Evolutionary conservation across 805 yeast species (phyloP).

Genomic region (Spencermartinsiella europaea): DNA sequence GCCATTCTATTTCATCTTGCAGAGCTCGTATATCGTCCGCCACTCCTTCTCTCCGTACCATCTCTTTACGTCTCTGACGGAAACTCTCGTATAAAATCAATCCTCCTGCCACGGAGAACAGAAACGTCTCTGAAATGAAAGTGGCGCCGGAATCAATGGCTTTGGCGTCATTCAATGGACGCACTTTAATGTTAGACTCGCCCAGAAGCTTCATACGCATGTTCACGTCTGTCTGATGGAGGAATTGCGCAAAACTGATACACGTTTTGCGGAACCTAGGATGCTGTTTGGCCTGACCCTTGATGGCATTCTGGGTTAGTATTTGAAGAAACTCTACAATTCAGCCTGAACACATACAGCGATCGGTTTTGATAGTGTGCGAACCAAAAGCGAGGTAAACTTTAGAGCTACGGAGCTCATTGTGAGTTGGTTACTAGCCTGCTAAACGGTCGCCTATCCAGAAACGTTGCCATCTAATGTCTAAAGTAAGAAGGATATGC

Average conservation of each 20-base stretch:
- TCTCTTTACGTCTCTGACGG: conserved; percentile 61
- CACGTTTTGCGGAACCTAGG: conserved; percentile 57
- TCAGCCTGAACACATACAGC: conserved; percentile 38
- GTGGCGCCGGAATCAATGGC: conserved; percentile 83
- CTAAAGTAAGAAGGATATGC: no score
- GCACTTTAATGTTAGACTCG: conserved; percentile 46
- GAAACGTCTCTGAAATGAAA: conserved; percentile 68
- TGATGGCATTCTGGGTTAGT: conserved; percentile 46
- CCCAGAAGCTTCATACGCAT: conserved; percentile 59
- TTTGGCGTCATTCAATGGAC: conserved; percentile 75
- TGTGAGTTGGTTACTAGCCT: no score
- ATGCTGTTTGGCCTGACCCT: conserved; percentile 70
- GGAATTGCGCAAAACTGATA: conserved; percentile 62
- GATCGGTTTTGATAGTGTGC: conserved; percentile 76
- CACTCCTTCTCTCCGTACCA: conserved; percentile 54
- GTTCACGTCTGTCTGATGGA: conserved; percentile 60
- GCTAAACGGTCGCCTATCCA: no score
- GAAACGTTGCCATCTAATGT: no score
- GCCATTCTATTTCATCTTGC: conserved; percentile 63
- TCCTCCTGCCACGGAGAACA: conserved; percentile 76
- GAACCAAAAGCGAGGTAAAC: conserved; percentile 60
- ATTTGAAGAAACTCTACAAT: not conserved
- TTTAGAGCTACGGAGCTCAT: conserved; percentile 80
- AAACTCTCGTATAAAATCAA: conserved; percentile 66
- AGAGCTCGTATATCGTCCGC: conserved; percentile 67